phyloP scores from a whole-genome alignment of 129 eudicot species.

The Lactuca saligna region DNA sequence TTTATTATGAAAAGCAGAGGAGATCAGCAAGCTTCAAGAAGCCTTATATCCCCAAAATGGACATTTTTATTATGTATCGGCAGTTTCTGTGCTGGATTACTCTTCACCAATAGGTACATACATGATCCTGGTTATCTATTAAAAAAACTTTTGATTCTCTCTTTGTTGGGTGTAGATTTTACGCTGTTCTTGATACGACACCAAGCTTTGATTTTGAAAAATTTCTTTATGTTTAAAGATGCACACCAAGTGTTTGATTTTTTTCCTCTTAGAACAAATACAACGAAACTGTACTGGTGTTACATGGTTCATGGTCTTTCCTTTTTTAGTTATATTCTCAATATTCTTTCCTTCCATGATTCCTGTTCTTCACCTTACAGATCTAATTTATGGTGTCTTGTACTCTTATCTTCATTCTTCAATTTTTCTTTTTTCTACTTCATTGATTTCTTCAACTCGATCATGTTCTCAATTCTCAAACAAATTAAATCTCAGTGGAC shows the following conservation, averaged over 20 bases:
- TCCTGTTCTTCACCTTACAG: constrained; percentile 15
- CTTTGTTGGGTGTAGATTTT: neutral
- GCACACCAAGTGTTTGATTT: constrained; percentile 14
- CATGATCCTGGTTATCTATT: neutral
- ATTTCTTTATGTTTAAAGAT: neutral
- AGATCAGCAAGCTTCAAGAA: constrained; percentile 56
- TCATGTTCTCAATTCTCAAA: constrained; percentile 25
- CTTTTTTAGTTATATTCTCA: constrained; percentile 11
- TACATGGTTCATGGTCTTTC: constrained; percentile 19
- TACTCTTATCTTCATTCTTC: constrained; percentile 3
- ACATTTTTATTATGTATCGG: constrained; percentile 70
- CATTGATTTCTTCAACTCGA: constrained; percentile 23
- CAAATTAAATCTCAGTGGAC: constrained; percentile 13
- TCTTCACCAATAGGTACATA: constrained; percentile 83
- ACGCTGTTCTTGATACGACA: neutral
- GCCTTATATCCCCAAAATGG: constrained; percentile 57
- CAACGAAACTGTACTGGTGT: constrained; percentile 14
- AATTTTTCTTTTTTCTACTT: constrained; percentile 14
- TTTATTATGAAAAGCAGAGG: constrained; percentile 66
- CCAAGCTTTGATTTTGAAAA: neutral
- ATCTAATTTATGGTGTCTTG: constrained; percentile 31
- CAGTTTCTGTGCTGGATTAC: constrained; percentile 79
- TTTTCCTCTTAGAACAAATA: constrained; percentile 1
- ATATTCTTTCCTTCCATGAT: constrained; percentile 22
- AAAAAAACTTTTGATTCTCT: neutral